These are phyloP conservation scores for Centella asiatica DNA, from an alignment of 129 eudicot genomes.

Conservation along the genomic window DNA sequence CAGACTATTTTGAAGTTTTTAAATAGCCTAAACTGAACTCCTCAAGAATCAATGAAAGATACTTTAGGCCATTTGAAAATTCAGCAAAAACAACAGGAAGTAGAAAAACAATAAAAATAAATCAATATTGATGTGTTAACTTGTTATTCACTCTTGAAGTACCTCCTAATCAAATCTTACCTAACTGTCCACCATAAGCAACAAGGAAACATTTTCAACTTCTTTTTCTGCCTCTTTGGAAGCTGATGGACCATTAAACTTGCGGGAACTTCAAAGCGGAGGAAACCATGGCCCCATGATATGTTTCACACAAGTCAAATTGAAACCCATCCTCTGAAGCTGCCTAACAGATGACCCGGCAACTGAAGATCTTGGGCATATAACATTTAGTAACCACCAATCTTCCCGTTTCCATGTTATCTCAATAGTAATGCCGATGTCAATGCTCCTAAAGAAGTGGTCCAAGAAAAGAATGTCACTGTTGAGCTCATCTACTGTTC, in stretches of 20 bases:
- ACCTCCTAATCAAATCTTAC: too few species aligned
- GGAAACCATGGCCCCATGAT: neutral
- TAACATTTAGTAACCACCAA: neutral
- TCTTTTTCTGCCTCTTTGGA: too few species aligned
- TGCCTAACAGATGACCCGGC: neutral
- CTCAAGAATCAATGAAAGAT: neutral
- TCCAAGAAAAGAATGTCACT: neutral
- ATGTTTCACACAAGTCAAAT: neutral
- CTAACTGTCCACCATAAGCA: too few species aligned
- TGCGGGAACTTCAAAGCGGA: neutral
- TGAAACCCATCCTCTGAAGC: neutral
- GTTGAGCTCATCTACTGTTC: too few species aligned
- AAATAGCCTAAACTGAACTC: neutral
- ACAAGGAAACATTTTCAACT: too few species aligned
- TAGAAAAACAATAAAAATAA: neutral
- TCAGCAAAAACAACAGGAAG: too few species aligned
- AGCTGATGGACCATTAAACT: neutral
- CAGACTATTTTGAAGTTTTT: too few species aligned
- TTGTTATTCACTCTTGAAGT: too few species aligned
- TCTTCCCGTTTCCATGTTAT: neutral
- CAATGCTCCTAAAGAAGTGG: neutral
- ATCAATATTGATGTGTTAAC: neutral
- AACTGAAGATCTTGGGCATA: neutral
- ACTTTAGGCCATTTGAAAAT: neutral
- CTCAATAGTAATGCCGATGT: too few species aligned